Base-by-base conservation (phyloP, 768 basidiomycete genomes). In the Mycena latifolia region DNA sequence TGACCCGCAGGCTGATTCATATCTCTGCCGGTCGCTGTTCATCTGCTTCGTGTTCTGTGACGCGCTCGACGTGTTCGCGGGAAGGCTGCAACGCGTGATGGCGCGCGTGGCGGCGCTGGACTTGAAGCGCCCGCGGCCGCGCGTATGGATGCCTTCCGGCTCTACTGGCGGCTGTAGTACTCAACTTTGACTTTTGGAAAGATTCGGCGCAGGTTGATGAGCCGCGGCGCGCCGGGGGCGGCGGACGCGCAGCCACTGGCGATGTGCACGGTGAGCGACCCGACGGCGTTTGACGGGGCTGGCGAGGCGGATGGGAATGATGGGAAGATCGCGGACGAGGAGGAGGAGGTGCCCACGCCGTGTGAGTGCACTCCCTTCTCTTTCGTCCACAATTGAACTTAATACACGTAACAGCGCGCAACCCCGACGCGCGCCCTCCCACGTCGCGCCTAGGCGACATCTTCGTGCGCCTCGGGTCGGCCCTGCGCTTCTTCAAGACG, bases 11-110 rank as follows among this genome's bases (percentile, higher is more conserved):
- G n/a, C n/a, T n/a, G n/a, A n/a, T n/a, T n/a, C n/a, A n/a, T n/a
- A n/a, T n/a, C n/a, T n/a, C n/a, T 33, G 31, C 31, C 5, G 31
- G 31, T 33, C 31, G 31, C 31, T 33, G 11, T 85, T 80, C 59
- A 74, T 81, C 17, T 82, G 82, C 50, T 84, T 84, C 58, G 82
- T 84, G 1, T 84, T 83, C 71, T 78, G 78, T 41, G 81, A 81
- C 61, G 76, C 80, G 29, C 67, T 85, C 12, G 79, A 83, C 25
- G 77, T 78, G 2, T 84, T 82, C 46, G 77, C 82, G 0, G 78
- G 81, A 14, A 74, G 77, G 11, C 73, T 83, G 3, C 64, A 74
- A 15, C 74, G 73, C 17, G 65, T 83, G 5, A 66, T 84, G 25
- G 58, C 67, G n/a, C 60, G 79, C 25, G 54, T 80, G 6, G 63